Evolutionary conservation across 352 stramenopile species (phyloP).

Genomic region (Phytophthora macrochlamydospora): DNA sequence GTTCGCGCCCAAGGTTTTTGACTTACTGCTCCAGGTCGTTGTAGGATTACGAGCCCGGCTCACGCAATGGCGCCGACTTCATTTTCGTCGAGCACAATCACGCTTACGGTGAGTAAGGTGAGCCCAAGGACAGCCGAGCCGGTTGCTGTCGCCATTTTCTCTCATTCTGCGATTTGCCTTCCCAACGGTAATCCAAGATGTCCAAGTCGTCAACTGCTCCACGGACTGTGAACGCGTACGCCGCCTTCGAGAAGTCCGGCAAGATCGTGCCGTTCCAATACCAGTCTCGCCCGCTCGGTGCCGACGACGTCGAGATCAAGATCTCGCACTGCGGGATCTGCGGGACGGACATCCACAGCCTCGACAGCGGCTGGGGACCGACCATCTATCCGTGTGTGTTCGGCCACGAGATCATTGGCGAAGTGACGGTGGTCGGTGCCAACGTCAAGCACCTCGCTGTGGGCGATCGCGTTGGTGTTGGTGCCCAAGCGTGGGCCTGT

Average conservation of each 20-base stretch:
- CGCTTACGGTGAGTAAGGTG: too few relatives aligned
- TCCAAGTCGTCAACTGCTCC: neutral
- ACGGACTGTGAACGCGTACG: neutral
- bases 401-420: neutral
- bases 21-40: too few relatives aligned
- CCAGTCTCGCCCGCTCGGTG: neutral
- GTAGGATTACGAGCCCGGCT: too few relatives aligned
- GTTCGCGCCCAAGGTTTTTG: too few relatives aligned
- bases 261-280: neutral
- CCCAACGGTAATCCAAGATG: neutral
- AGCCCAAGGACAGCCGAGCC: too few relatives aligned
- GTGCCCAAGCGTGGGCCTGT: neutral
- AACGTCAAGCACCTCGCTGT: neutral
- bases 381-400: conserved; percentile 1
- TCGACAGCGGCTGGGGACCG: neutral
- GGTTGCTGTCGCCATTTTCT: neutral
- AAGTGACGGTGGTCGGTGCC: conserved; percentile 1
- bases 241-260: neutral
- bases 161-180: neutral
- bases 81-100: too few relatives aligned
- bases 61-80: too few relatives aligned
- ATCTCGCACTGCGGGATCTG: conserved; percentile 1
- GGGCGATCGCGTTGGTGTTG: neutral
- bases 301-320: neutral
- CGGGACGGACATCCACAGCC: neutral